These are phyloP conservation scores for Solioccasus polychromus DNA, from an alignment of 768 basidiomycete species.

Conservation along the genomic window DNA sequence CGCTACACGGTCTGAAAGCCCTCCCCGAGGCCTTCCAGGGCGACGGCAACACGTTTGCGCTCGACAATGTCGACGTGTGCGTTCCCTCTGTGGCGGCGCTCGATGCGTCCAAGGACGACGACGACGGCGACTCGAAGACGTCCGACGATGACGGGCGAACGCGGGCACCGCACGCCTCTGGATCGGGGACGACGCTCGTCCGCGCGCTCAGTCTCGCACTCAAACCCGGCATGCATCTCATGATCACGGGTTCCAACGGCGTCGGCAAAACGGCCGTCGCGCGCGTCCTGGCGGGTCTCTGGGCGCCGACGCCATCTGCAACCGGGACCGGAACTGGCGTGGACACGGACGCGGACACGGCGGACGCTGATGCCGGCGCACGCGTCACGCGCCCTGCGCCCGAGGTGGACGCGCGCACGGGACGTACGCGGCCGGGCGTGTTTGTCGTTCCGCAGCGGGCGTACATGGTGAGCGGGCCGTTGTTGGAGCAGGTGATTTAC, in stretches of 20 bases:
- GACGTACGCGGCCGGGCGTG: constrained; percentile 45
- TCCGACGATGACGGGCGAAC: constrained; percentile 16
- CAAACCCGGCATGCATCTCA: constrained; percentile 74
- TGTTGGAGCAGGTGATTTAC: constrained; percentile 93
- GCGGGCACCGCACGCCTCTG: constrained; percentile 14
- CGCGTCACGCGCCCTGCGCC: too few relatives aligned
- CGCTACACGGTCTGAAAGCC: constrained; percentile 69
- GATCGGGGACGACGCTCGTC: constrained; percentile 50
- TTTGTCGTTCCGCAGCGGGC: constrained; percentile 90
- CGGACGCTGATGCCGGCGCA: constrained; percentile 31
- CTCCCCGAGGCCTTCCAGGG: constrained; percentile 39
- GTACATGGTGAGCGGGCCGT: constrained; percentile 85
- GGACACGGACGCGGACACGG: too few relatives aligned
- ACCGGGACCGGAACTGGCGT: too few relatives aligned
- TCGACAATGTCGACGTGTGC: constrained; percentile 69
- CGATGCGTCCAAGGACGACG: constrained; percentile 2
- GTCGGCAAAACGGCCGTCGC: constrained; percentile 91
- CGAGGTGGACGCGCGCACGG: too few relatives aligned
- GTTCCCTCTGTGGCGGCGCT: constrained; percentile 40
- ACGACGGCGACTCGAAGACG: too few relatives aligned
- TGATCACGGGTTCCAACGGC: constrained; percentile 92
- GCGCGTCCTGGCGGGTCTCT: constrained; percentile 84
- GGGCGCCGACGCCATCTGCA: too few relatives aligned
- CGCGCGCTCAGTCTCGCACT: constrained; percentile 65
- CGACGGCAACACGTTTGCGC: constrained; percentile 47